A percentile compares a stretch with the other conserved stretches of the same genome.
Conservation (phyloP, 495 filamentous ascomycete species). For the Geopyxis carbonaria region DNA sequence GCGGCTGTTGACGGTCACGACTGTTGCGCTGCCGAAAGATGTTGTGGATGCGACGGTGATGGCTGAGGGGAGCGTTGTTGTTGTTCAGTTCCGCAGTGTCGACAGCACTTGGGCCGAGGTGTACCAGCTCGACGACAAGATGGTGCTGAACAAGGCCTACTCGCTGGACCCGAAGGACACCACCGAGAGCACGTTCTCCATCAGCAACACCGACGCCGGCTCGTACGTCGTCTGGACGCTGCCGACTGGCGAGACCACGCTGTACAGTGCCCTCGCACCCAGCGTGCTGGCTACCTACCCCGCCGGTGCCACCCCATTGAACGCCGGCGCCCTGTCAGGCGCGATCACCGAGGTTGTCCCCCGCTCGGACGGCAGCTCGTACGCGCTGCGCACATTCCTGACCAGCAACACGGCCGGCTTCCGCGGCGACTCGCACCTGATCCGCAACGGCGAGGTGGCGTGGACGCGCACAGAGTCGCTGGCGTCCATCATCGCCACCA, state of each 20-base stretch:
- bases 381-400: constrained; percentile 61
- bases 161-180: constrained; percentile 44
- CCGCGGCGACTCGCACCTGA: constrained; percentile 61
- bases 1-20: background rate
- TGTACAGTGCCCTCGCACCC: constrained; percentile 10
- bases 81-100: constrained; percentile 63
- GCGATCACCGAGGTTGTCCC: constrained; percentile 70
- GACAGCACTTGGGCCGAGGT: constrained; percentile 66
- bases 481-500: constrained; percentile 54
- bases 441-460: constrained; percentile 59
- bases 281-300: constrained; percentile 13
- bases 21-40: constrained; percentile 33
- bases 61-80: constrained; percentile 58
- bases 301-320: background rate
- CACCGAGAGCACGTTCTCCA: constrained; percentile 59
- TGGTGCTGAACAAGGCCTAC: constrained; percentile 52
- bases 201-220: constrained; percentile 57
- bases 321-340: constrained; percentile 25
- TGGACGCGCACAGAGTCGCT: constrained; percentile 77
- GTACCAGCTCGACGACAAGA: constrained; percentile 59
- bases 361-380: constrained; percentile 38
- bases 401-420: constrained; percentile 35
- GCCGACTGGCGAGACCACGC: constrained; percentile 12
- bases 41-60: constrained; percentile 54
- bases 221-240: constrained; percentile 57